phyloP scores from a whole-genome alignment of 2,329 filamentous ascomycete genomes.

The Fusarium scirpi region DNA sequence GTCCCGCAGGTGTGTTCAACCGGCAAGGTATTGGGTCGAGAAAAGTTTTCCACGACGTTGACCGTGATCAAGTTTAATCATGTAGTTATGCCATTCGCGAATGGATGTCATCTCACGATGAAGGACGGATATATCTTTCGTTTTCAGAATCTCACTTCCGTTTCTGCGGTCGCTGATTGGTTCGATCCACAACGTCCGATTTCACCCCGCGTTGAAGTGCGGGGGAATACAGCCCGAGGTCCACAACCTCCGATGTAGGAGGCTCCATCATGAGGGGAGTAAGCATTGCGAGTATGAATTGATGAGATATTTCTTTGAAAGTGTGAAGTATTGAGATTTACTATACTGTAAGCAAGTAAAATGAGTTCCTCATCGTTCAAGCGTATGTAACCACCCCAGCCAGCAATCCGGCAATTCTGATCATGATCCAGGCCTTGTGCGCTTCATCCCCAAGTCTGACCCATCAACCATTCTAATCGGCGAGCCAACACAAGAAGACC shows the following conservation, averaged over 20 bases:
- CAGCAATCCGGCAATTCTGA: no score
- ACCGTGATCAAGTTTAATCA: no score
- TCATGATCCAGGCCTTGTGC: slow-evolving; percentile 4
- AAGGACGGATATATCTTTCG: slow-evolving; percentile 6
- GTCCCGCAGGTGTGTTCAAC: no score
- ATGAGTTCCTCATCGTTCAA: slow-evolving; percentile 3
- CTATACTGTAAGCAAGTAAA: no score
- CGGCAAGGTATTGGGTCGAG: no score
- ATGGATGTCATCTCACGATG: background rate
- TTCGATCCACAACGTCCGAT: accelerated
- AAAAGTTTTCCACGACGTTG: no score
- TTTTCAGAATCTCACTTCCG: background rate
- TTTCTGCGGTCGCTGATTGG: background rate
- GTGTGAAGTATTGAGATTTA: no score
- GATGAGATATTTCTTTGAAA: no score
- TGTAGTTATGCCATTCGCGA: no score
- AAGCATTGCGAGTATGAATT: no score
- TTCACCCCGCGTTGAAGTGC: background rate
- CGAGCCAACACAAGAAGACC: background rate
- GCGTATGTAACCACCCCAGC: background rate
- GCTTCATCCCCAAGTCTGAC: slow-evolving; percentile 17
- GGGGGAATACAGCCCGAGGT: slow-evolving; percentile 1
- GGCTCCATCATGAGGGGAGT: no score
- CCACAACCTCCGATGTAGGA: slow-evolving; percentile 14
- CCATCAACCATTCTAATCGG: background rate